Evolutionary conservation across 1,139 yeast species (phyloP).

Genomic region (Debaryomyces udenii): DNA sequence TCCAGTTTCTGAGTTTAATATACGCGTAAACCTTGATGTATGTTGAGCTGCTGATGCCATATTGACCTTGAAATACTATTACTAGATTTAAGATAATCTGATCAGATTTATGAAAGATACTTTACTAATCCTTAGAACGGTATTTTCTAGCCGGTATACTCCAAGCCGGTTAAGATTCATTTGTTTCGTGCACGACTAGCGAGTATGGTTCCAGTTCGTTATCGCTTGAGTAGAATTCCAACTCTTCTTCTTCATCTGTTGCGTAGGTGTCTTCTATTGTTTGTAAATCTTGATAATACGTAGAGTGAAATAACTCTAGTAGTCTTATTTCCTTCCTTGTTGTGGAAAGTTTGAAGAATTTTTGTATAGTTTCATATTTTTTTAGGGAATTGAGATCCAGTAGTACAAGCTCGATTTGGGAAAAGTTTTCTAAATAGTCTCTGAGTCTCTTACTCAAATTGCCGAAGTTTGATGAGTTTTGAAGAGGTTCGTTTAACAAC

Average conservation of each 20-base stretch:
- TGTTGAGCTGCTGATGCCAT: slow-evolving; percentile 51
- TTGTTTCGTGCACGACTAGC: not conserved
- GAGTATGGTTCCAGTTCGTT: not conserved
- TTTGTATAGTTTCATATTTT: slow-evolving; percentile 2
- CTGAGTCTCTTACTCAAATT: slow-evolving; percentile 3
- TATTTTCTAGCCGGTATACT: slow-evolving; percentile 3
- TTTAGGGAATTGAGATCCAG: slow-evolving; percentile 1
- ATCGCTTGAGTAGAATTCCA: slow-evolving; percentile 7
- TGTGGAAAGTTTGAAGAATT: slow-evolving; percentile 6
- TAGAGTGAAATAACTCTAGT: slow-evolving; percentile 7
- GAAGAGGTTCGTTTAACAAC: slow-evolving; percentile 11
- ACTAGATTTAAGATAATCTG: too few relatives aligned
- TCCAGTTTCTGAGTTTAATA: slow-evolving; percentile 86
- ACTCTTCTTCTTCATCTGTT: slow-evolving; percentile 1
- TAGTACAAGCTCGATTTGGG: slow-evolving; percentile 6
- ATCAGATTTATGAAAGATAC: not conserved
- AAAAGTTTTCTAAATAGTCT: slow-evolving; percentile 5
- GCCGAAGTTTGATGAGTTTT: not conserved
- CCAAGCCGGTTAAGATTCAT: not conserved
- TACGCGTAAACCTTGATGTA: slow-evolving; percentile 68
- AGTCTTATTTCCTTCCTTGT: slow-evolving; percentile 1
- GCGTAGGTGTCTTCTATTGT: not conserved
- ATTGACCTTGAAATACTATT: slow-evolving; percentile 9
- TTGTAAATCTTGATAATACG: not conserved
- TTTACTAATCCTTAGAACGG: not conserved